Base-by-base conservation (phyloP, 768 basidiomycete genomes). In the Xerocomus potaroensis region DNA sequence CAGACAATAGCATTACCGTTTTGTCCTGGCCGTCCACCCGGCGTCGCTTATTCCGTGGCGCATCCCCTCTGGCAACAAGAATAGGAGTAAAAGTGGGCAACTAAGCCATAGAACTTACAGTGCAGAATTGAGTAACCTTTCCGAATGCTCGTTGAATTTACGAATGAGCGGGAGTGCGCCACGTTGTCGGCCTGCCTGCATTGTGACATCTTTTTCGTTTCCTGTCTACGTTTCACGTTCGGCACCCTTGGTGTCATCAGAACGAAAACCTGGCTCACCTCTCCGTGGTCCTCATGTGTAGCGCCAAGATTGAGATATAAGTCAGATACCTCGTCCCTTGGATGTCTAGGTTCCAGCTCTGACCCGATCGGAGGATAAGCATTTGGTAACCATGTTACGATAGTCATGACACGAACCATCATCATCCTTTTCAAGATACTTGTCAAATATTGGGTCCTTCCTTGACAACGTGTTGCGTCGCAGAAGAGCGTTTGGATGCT, bases 121-220 rank as follows among this genome's bases (percentile, higher is more conserved):
- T 5, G 87, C 84, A 34, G 89, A 83, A 48, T 87, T 84, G 12
- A 98, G 70, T 8, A 97, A 71, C 54, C 92, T 72, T 56, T 95
- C 91, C 1, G 92, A 96, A 65, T 99, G 96, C 60, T 97, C 92
- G 59, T 98, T 99, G 69, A 99, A 98, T 62, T 94, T 89, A 40
- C 95, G 78, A 54, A 99, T 98, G 38, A 98, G 75, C 0, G 96
- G 96, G 19, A 99, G 68, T 11, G 90, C 87, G 29, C 84, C 86
- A 41, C 83, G 77, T 64, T 96, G 88, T 58, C 85, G 79, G 14
- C 96, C 96, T 11, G 95, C 83, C 63, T 91, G 91, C 96, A 98
- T 99, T 1, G 96, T 98, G 19, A 89, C 62, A 57, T 99, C 96
- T 63, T 78, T 83, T 54, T 84, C 81, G 56, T 95, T 95, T 16